These are phyloP conservation scores for Macaranga tanarius DNA, from an alignment of 441 rosid genomes.

Conservation along the genomic window DNA sequence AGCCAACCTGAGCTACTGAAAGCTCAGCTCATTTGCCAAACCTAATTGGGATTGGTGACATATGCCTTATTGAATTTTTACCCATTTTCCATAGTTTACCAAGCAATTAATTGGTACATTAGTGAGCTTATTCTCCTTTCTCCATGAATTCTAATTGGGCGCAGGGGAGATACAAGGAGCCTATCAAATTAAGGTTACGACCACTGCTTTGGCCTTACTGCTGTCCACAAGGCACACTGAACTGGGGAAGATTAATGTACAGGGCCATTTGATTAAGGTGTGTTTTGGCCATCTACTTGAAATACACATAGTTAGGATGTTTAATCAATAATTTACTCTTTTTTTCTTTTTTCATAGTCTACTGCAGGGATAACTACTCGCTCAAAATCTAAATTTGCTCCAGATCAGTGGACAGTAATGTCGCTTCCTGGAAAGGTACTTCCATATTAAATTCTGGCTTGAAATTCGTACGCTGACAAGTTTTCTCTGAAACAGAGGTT, in stretches of 20 bases:
- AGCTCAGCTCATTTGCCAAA: background rate
- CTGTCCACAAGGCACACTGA: slow-evolving; percentile 74
- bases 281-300: slow-evolving; percentile 17
- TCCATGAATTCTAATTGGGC: slow-evolving; percentile 1
- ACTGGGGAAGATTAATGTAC: slow-evolving; percentile 71
- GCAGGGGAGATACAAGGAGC: slow-evolving; percentile 91
- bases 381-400: slow-evolving; percentile 79
- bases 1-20: background rate
- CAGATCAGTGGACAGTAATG: slow-evolving; percentile 77
- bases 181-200: slow-evolving; percentile 87
- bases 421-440: slow-evolving; percentile 81
- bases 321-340: slow-evolving; percentile 20
- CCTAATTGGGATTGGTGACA: background rate
- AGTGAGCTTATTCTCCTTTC: background rate
- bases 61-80: background rate
- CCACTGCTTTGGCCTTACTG: slow-evolving; percentile 74
- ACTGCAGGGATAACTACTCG: slow-evolving; percentile 84
- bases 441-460: slow-evolving; percentile 21
- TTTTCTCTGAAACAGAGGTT: background rate
- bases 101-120: background rate
- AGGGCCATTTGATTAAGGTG: slow-evolving; percentile 73
- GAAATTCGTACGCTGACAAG: background rate
- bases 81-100: background rate
- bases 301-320: background rate
- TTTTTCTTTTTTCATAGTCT: slow-evolving; percentile 39